Conservation (phyloP, 495 filamentous ascomycete genomes). For the Astrothelium macrocarpum region DNA sequence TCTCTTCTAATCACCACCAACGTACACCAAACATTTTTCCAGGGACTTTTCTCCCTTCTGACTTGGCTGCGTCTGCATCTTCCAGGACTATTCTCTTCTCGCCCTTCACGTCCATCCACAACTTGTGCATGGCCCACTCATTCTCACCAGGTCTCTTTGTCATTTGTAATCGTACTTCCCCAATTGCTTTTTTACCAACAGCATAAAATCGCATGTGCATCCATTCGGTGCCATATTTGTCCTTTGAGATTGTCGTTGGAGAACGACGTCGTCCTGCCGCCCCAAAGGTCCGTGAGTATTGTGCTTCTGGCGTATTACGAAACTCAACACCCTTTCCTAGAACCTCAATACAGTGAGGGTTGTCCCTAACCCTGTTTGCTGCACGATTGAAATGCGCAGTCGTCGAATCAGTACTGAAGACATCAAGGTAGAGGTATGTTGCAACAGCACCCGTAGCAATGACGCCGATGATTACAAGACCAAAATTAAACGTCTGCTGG, state of each 20-base stretch:
- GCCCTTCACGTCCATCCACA: slow-evolving; percentile 70
- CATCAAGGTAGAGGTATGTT: slow-evolving; percentile 73
- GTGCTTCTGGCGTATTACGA: slow-evolving; percentile 56
- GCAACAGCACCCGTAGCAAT: slow-evolving; percentile 52
- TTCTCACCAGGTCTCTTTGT: slow-evolving; percentile 49
- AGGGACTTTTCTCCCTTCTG: slow-evolving; percentile 35
- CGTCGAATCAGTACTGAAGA: slow-evolving; percentile 77
- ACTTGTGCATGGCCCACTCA: slow-evolving; percentile 71
- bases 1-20: slow-evolving; percentile 42
- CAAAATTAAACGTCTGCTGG: slow-evolving; percentile 82
- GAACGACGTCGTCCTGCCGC: slow-evolving; percentile 77
- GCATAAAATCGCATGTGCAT: slow-evolving; percentile 84
- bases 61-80: slow-evolving; percentile 40
- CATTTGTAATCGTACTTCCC: slow-evolving; percentile 69
- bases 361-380: slow-evolving; percentile 65
- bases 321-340: slow-evolving; percentile 43
- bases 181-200: slow-evolving; percentile 67
- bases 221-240: slow-evolving; percentile 69
- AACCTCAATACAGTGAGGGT: slow-evolving; percentile 58
- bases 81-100: slow-evolving; percentile 46
- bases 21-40: slow-evolving; percentile 55
- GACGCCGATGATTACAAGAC: slow-evolving; percentile 63
- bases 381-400: slow-evolving; percentile 83
- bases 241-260: slow-evolving; percentile 47
- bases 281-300: slow-evolving; percentile 69